A percentile compares a stretch with the other conserved stretches of the same genome.
Conservation (phyloP, 2,329 filamentous ascomycete genomes). For the Bipolaris sorokiniana region DNA sequence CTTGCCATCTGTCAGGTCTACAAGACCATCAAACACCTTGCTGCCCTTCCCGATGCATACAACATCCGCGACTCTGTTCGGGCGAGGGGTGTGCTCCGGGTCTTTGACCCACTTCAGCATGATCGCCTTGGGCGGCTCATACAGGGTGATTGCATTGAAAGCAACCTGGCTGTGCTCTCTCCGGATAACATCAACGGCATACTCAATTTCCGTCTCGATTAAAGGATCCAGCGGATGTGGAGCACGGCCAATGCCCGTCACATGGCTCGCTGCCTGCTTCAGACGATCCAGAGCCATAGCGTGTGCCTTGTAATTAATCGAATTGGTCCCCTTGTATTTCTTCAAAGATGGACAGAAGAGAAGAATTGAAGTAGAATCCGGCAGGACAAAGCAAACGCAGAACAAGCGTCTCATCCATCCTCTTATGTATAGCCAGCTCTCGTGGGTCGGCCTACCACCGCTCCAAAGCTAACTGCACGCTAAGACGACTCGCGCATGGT, state of each 20-base stretch:
- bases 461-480: not conserved
- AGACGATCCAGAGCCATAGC: constrained; percentile 67
- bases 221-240: constrained; percentile 82
- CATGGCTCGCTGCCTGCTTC: constrained; percentile 67
- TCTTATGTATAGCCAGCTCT: constrained; percentile 1
- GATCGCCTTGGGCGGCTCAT: constrained; percentile 82
- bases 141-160: constrained; percentile 86
- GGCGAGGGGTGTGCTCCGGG: constrained; percentile 65
- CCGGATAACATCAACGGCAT: constrained; percentile 70
- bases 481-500: not conserved
- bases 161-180: constrained; percentile 72
- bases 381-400: not conserved
- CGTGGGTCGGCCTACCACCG: not conserved
- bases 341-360: not conserved
- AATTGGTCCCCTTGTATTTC: not conserved
- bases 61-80: constrained; percentile 76
- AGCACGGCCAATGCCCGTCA: constrained; percentile 60
- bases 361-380: not conserved
- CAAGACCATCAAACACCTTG: constrained; percentile 80
- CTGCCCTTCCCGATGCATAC: constrained; percentile 80
- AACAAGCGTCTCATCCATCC: not conserved
- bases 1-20: constrained; percentile 71
- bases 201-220: constrained; percentile 72
- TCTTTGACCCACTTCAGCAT: constrained; percentile 80
- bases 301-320: constrained; percentile 5